Evolutionary conservation across 352 stramenopile genomes (phyloP), one percentile per base, ranked within the genome.

Genomic region (Pythium myriotylum): DNA sequence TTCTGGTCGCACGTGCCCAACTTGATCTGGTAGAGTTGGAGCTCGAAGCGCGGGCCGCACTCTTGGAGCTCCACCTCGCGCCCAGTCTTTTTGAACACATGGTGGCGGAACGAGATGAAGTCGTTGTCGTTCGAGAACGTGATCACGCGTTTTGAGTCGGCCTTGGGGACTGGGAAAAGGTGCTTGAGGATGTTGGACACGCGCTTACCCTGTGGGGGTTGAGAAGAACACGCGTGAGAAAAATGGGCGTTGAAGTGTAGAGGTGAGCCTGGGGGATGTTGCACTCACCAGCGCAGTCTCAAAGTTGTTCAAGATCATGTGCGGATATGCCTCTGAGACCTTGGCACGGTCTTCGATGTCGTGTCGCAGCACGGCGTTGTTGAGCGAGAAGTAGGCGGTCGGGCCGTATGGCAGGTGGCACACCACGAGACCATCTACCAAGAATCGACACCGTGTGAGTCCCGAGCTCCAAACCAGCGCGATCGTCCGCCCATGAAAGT

Each of bases 21-120:
- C 64, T 98, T 98, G 45, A 98, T 79, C 74, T 99, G 95, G 80
- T 99, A 99, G 33, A 99, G 74, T 74, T 97, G 91, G 77, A 99
- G 88, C 79, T 99, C 98, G 75, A 99, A 99, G 37, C 98, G 85
- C 26, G 98, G 98, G 1, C 98, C 87, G 45, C 85, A 94, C 73
- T 99, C 97, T 68, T 97, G 92, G 39, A 99, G 82, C 59, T 96
- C 88, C 16, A 99, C 94, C 54, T 93, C 83, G 13, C 86, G 77
- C 4, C 91, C 89, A 41, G 82, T 91, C 64, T 98, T 97, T 71
- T 96, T 98, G 77, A 98, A 99, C 29, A 98, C 97, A 79, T 99
- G 97, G 79, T 99, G 97, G 43, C 98, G 94, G 78, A 99, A 99
- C 22, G 92, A 98, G 65, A 99, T 97, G 69, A 97, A 99, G 81